phyloP scores from a whole-genome alignment of 1,284 basidiomycete species.

The Sanghuangporus baumii region DNA sequence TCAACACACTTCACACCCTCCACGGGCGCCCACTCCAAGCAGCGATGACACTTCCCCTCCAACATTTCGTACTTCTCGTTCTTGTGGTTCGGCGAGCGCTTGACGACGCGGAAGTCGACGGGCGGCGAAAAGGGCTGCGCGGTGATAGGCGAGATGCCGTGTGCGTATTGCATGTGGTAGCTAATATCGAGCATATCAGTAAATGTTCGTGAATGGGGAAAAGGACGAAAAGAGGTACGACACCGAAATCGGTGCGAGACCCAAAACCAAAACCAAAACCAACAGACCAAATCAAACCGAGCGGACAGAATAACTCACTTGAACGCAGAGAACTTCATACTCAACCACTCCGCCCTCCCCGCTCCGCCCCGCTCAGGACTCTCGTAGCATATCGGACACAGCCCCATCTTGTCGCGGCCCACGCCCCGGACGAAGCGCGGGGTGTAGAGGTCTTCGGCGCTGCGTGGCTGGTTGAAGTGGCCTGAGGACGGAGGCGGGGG shows the following conservation, averaged over 20 bases:
- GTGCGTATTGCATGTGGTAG: conserved; percentile 76
- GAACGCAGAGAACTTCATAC: conserved; percentile 76
- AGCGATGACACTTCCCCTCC: conserved; percentile 74
- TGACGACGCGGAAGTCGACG: conserved; percentile 46
- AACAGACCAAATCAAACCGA: background rate
- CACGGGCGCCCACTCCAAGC: conserved; percentile 61
- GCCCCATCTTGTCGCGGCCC: conserved; percentile 62
- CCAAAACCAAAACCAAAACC: too few species aligned
- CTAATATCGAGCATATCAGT: conserved; percentile 28
- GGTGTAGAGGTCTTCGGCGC: conserved; percentile 63
- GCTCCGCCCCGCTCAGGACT: conserved; percentile 53
- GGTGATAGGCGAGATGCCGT: conserved; percentile 60
- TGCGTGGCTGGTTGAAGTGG: conserved; percentile 50
- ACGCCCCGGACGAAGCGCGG: conserved; percentile 71
- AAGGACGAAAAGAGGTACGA: background rate
- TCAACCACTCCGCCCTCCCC: conserved; percentile 59
- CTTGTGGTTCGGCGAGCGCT: conserved; percentile 43
- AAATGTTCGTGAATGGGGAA: background rate
- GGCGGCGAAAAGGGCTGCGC: conserved; percentile 74
- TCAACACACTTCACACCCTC: conserved; percentile 69
- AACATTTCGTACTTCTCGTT: conserved; percentile 52
- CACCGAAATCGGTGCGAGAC: background rate
- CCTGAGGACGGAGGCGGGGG: conserved; percentile 37
- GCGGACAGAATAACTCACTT: conserved; percentile 52
- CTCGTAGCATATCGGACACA: conserved; percentile 77